Evolutionary conservation across 495 filamentous ascomycete species (phyloP).

Genomic region (Penicillium canescens): DNA sequence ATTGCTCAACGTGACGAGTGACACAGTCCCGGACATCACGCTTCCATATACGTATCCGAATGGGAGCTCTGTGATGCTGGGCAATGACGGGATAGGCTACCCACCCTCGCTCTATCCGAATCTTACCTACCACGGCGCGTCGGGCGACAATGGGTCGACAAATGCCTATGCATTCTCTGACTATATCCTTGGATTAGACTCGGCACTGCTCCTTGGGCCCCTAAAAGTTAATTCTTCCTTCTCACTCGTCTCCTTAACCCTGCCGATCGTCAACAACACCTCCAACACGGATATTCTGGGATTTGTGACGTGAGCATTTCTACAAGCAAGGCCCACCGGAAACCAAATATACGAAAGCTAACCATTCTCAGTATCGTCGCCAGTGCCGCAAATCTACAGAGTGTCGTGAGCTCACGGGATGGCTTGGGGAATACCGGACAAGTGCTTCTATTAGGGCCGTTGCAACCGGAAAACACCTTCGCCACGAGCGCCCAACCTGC

Average conservation of each 20-base stretch:
- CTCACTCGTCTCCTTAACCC: constrained; percentile 77
- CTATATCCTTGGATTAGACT: constrained; percentile 51
- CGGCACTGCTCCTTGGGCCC: constrained; percentile 67
- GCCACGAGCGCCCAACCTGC: constrained; percentile 27
- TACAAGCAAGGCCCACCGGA: too few species aligned
- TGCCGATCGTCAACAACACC: constrained; percentile 68
- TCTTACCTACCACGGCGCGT: constrained; percentile 56
- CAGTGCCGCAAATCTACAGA: constrained; percentile 58
- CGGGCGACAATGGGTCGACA: constrained; percentile 32
- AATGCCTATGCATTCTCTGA: constrained; percentile 36
- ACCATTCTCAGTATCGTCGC: constrained; percentile 55
- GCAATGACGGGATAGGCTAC: constrained; percentile 60
- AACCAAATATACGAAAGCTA: background rate
- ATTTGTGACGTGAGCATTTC: constrained; percentile 53
- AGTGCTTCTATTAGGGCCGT: constrained; percentile 67
- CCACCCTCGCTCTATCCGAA: constrained; percentile 73
- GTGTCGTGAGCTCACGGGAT: constrained; percentile 59
- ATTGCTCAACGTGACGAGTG: constrained; percentile 63
- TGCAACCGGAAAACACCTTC: constrained; percentile 64
- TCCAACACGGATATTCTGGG: constrained; percentile 62
- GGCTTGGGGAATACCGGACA: constrained; percentile 68
- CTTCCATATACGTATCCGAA: constrained; percentile 60
- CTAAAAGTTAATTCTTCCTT: constrained; percentile 64
- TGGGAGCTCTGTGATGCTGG: constrained; percentile 57
- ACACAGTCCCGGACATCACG: constrained; percentile 40